Evolutionary conservation across 228 moss, liverwort and hornwort genomes (phyloP).

Genomic region (Sphagnum fallax): DNA sequence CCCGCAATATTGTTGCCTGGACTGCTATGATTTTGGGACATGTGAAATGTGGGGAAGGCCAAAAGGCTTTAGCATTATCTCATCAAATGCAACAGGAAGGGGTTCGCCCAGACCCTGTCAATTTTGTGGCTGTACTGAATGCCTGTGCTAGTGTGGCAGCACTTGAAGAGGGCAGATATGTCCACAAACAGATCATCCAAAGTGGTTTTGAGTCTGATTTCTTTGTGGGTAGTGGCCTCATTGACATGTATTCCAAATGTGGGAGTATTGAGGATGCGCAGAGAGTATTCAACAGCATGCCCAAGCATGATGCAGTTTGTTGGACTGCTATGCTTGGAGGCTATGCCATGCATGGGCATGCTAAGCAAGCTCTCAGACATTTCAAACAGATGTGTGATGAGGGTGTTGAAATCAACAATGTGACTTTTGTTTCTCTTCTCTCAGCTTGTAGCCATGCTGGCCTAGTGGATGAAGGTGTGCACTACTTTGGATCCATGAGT

Average conservation of each 20-base stretch:
- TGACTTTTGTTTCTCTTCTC: slow-evolving; percentile 3
- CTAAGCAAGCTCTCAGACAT: background rate
- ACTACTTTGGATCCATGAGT: slow-evolving; percentile 12
- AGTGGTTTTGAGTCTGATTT: background rate
- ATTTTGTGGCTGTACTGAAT: slow-evolving; percentile 1
- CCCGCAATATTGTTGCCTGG: background rate
- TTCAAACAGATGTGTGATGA: background rate
- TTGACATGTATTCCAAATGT: background rate
- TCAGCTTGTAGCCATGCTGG: slow-evolving; percentile 4
- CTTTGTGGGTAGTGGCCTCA: background rate
- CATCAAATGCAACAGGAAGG: slow-evolving; percentile 2
- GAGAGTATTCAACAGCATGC: too few species aligned
- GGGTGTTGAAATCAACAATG: slow-evolving; percentile 4
- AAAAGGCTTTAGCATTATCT: slow-evolving; percentile 4
- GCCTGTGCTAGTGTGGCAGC: background rate
- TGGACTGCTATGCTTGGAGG: too few species aligned
- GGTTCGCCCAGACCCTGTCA: slow-evolving; percentile 6
- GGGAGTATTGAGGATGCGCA: too few species aligned
- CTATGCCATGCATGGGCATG: background rate
- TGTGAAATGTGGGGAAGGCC: slow-evolving; percentile 5
- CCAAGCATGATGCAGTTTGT: too few species aligned
- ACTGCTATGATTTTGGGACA: slow-evolving; percentile 11
- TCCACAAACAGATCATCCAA: background rate
- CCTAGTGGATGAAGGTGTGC: slow-evolving; percentile 10
- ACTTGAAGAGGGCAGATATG: background rate